Percentiles rank a stretch among this genome's conserved stretches.
Conservation (phyloP, 805 yeast genomes). For the Kodamaea sagamina region DNA sequence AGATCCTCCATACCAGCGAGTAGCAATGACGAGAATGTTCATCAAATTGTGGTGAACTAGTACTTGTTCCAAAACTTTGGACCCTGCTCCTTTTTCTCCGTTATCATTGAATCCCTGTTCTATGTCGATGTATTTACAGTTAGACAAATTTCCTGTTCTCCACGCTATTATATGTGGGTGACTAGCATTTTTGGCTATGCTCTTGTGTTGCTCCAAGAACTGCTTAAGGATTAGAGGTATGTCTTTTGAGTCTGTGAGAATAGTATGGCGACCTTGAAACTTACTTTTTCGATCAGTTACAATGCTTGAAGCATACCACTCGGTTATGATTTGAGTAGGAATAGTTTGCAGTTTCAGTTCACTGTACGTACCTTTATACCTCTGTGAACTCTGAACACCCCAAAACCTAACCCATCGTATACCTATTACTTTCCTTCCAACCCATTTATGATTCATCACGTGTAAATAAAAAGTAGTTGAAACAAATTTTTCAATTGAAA, state of each 20-base stretch:
- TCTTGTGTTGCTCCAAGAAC: conserved; percentile 48
- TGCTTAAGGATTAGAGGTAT: conserved; percentile 44
- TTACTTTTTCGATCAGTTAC: conserved; percentile 56
- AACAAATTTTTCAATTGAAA: conserved; percentile 5
- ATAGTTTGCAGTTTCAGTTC: not conserved
- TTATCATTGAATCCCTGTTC: conserved; percentile 67
- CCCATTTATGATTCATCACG: too few relatives aligned
- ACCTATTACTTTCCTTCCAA: too few relatives aligned
- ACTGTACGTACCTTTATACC: not conserved
- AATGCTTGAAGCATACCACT: conserved; percentile 35
- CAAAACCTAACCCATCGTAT: too few relatives aligned
- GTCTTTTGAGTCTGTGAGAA: conserved; percentile 39
- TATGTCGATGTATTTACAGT: conserved; percentile 23
- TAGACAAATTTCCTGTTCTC: conserved; percentile 40
- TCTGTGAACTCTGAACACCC: too few relatives aligned
- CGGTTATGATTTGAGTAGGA: conserved; percentile 11
- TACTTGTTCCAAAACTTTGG: conserved; percentile 52
- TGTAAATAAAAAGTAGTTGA: too few relatives aligned
- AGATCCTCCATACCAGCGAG: conserved; percentile 82
- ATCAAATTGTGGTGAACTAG: conserved; percentile 49
- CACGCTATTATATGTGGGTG: conserved; percentile 79
- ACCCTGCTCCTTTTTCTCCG: conserved; percentile 78
- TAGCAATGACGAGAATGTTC: conserved; percentile 65
- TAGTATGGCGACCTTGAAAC: conserved; percentile 63
- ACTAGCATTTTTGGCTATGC: conserved; percentile 52